Base-by-base conservation (phyloP, 345 rosid genomes). In the Rhodomyrtus tomentosa region DNA sequence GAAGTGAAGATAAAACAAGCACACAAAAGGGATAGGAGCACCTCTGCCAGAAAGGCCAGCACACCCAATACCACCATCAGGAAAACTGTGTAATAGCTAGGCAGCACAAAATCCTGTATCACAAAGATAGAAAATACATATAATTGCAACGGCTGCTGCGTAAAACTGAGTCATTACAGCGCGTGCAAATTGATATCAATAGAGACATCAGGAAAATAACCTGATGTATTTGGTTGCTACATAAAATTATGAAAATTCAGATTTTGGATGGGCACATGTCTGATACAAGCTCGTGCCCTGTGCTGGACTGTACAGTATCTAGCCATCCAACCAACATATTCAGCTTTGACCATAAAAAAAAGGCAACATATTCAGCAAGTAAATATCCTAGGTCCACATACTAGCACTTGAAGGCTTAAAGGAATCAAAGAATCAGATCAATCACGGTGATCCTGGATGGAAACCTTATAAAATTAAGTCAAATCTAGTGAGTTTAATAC, bases 41-140 rank as follows among this genome's bases (percentile, higher is more conserved):
- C 99, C 99, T 96, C 98, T 3, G 94, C 96, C 48, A 90, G 89
- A 89, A 96, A 95, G 59, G 99, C 94, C 74, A 96, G 88, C 21
- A 85, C 86, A 53, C 96, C 96, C 62, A 93, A 95, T 80, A 88
- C 45, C 55, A 92, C 87, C 96, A 95, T 91, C 82, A 93, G 88
- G 54, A 88, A 79, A 68, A 95, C 76, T 4, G 95, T 89, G 82
- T 88, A 88, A 45, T 91, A 18, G 32, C 93, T 85, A 83, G 99
- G 99, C 79, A 94, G 89, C 89, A 93, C 94, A 87, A 93, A 85
- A 82, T 90, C 94, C 99, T 96, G 93, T 85, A 83, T 68, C 82
- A 80, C 40, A 68, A 36, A 68, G 25, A 68, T 32, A 68, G 76
- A 25, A 68, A 68, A 68, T 32, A 68, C 21, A 68, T 68, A 22